Evolutionary conservation across 1,284 basidiomycete genomes (phyloP), one percentile per base, ranked within the genome.

Genomic region (Bondarzewia mesenterica): DNA sequence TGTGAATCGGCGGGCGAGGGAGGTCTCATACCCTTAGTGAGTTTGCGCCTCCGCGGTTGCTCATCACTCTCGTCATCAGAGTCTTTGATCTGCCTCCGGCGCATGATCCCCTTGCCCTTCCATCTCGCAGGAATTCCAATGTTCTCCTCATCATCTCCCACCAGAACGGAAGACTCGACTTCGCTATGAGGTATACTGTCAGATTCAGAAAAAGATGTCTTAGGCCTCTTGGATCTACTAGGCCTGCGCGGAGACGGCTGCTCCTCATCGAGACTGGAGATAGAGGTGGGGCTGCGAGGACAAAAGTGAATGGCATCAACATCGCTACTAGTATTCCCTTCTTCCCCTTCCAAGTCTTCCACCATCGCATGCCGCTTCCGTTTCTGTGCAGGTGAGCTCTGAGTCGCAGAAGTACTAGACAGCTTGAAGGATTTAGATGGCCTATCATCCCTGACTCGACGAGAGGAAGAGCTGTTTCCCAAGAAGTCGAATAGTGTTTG

Each of bases 271-370:
- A 65, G 67, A 41, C 63, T 57, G 42, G 63, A 63, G 3, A 47
- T 46, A 16, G 52, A 47, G n/a, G 63, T 56, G 14, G 56, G 35
- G 22, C 52, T 57, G 32, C 60, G 48, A 12, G 72, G 63, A 52
- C 72, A 73, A 50, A 83, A 74, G 44, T 58, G 70, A 45, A 82
- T 79, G 25, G 66, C 71, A 22, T 65, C 70, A 40, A 79, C 71
- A 52, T 74, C 75, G 45, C 61, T 65, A 49, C 70, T 73, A 29
- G 67, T 61, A 29, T 64, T 57, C 14, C 55, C 58, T 7, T 58
- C 55, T 5, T 46, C 58, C 1, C 44, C 48, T 21, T 51, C 56
- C 4, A 40, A 60, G 58, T 27, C 52, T 16, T 25, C n/a, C 14
- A 38, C 35, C 29, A 32, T 49, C 47, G 35, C 20, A 27, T 32